Conservation (phyloP, 176 grass and related monocot genomes). For the Phoenix dactylifera region DNA sequence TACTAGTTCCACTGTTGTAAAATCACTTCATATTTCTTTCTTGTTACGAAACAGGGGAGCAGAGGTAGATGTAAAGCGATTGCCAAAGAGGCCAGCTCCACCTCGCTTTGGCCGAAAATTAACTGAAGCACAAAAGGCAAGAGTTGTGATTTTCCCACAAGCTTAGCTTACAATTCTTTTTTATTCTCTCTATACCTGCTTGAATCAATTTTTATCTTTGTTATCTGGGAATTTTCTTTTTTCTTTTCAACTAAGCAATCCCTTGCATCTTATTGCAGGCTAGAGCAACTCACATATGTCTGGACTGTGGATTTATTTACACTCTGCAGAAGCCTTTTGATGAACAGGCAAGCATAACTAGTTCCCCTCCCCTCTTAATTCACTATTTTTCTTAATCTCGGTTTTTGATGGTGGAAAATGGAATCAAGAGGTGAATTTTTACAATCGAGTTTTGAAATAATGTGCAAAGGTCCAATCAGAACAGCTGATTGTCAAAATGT, state of each 20-base stretch:
- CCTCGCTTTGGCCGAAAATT: constrained; percentile 74
- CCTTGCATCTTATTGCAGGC: constrained; percentile 34
- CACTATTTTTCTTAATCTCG: too few species aligned
- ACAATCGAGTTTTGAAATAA: too few species aligned
- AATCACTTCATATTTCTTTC: too few species aligned
- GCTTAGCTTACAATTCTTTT: too few species aligned
- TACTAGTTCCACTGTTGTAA: too few species aligned
- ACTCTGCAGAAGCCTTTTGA: constrained; percentile 87
- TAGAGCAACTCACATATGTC: constrained; percentile 88
- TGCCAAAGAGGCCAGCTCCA: constrained; percentile 79
- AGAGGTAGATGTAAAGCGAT: constrained; percentile 74
- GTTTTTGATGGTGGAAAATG: too few species aligned
- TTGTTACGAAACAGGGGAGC: constrained; percentile 29
- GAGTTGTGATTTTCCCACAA: not conserved
- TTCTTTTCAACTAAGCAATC: not conserved
- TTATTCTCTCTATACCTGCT: too few species aligned
- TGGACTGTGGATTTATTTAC: constrained; percentile 96
- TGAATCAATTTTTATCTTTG: too few species aligned
- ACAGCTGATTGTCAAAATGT: too few species aligned
- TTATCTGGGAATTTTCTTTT: not conserved
- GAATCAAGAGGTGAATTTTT: too few species aligned
- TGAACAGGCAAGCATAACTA: constrained; percentile 49
- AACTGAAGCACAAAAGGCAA: constrained; percentile 78
- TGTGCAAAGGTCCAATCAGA: too few species aligned
- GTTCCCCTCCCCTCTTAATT: too few species aligned